Base-by-base conservation (phyloP, 23 red algal species). In the Cyanidium caldarium region DNA sequence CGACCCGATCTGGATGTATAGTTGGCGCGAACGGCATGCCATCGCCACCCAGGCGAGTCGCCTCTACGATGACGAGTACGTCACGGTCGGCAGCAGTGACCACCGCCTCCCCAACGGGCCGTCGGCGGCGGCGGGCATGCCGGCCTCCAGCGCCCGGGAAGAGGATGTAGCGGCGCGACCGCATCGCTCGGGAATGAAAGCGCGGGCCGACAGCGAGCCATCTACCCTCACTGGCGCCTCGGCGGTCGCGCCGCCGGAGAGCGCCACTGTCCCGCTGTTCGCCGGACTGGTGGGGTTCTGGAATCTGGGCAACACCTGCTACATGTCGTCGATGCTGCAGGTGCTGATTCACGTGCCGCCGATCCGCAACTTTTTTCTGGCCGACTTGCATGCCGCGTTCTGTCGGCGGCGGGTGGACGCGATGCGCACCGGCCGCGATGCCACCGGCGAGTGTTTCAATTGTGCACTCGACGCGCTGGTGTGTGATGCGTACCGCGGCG, bases 271-370 rank as follows among this genome's bases (percentile, higher is more conserved):
- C 35, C 26, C 26, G n/a, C 1, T 75, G 43, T 75, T n/a, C n/a
- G 45, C 39, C 20, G 70, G 70, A 35, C 0, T 75, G 35, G 46
- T 56, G 38, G 88, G 88, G 33, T 67, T 94, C 10, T 77, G 66
- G 70, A 94, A 94, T 56, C 71, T 94, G 13, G 88, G 88, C 65
- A 94, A 86, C 67, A 82, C 82, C 20, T 94, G 88, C 51, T 94
- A 94, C 56, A 94, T 94, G 88, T 85, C 84, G 41, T 76, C 88
- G 0, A 78, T 94, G 12, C 75, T 94, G 35, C 88, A 94, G 66
- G 88, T 81, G 37, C 73, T 94, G 25, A 56, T 94, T 7, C 74
- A 77, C 30, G 73, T 81, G 0, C 76, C 71, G 0, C 88, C 88
- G 42, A 68, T 94, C 33, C 77, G 83, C 30, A 68, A 56, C 38